Conservation (phyloP, 2,329 filamentous ascomycete genomes). For the Ascochyta rabiei region DNA sequence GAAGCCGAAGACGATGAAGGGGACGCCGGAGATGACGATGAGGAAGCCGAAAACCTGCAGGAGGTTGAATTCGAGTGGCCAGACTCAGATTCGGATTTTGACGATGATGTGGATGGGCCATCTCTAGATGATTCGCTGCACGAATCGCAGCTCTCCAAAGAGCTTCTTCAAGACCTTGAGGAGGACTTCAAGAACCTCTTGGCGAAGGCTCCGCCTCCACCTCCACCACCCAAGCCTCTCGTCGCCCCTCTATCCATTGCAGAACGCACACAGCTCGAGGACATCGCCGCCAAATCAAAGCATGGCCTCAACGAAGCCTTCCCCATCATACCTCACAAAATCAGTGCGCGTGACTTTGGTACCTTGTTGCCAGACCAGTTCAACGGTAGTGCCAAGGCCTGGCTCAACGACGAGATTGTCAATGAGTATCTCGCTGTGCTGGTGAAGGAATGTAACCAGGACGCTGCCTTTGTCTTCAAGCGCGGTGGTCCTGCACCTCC, state of each 20-base stretch:
- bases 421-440: conserved; percentile 69
- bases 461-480: conserved; percentile 61
- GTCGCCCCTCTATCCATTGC: conserved; percentile 24
- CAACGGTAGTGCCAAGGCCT: conserved; percentile 56
- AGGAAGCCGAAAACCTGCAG: too few species aligned
- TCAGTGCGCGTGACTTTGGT: conserved; percentile 66
- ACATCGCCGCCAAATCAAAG: conserved; percentile 18
- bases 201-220: conserved; percentile 14
- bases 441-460: conserved; percentile 63
- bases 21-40: too few species aligned
- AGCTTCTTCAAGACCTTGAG: conserved; percentile 29
- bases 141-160: conserved; percentile 26
- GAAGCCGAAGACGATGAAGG: too few species aligned
- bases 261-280: conserved; percentile 23
- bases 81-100: background rate
- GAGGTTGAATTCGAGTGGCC: background rate
- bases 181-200: conserved; percentile 22
- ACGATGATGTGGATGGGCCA: background rate
- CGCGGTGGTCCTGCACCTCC: conserved; percentile 62
- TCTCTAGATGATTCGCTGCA: conserved; percentile 23
- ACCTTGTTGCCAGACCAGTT: conserved; percentile 55
- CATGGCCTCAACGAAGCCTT: conserved; percentile 22
- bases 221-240: conserved; percentile 21
- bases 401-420: conserved; percentile 80
- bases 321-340: conserved; percentile 37